Evolutionary conservation across 129 eudicot genomes (phyloP), one percentile per base, ranked within the genome.

Genomic region (Chrysanthemum seticuspe): DNA sequence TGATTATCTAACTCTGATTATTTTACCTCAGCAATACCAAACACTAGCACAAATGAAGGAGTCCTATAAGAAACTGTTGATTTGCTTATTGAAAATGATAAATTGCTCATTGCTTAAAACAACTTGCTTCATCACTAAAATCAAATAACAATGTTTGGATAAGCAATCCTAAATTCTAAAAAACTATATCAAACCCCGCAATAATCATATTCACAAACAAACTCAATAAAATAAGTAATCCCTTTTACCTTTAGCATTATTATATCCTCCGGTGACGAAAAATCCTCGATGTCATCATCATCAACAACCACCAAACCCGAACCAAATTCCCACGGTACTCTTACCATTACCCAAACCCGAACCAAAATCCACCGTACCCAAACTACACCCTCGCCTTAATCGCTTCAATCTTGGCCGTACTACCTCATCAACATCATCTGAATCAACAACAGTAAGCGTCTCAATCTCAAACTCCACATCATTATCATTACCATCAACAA

Each of bases 261-360:
- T 62, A 80, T 62, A 80, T 81, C 87, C 64, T 88, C 96, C 18
- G 84, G 84, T 2, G 91, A 84, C 71, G 92, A 88, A 48, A 91
- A 91, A 55, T 77, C 96, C 65, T 87, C 95, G 63, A 92, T 92
- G 12, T 92, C 96, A 72, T 89, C 96, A 16, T 89, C 96, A 50
- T 67, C 78, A 72, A 77, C 80, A 62, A 68, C 62, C 68, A 83
- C 71, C n/a, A 54, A 2, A 50, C 13, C 13, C 54, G 13, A 9
- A 2, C n/a, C 65, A 14, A 78, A 59, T 68, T 0, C 65, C 65
- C 36, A 3, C 69, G 48, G 69, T 76, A 9, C 50, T 72, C 57
- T 70, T 54, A 27, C 29, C 3, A 23, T 23, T 23, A 23, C 25
- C 25, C 25, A 23, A 23, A n/a, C n/a, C 58, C 5, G 75, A 76